Base-by-base conservation (phyloP, 148 eudicot genomes). In the Cornus controversa region DNA sequence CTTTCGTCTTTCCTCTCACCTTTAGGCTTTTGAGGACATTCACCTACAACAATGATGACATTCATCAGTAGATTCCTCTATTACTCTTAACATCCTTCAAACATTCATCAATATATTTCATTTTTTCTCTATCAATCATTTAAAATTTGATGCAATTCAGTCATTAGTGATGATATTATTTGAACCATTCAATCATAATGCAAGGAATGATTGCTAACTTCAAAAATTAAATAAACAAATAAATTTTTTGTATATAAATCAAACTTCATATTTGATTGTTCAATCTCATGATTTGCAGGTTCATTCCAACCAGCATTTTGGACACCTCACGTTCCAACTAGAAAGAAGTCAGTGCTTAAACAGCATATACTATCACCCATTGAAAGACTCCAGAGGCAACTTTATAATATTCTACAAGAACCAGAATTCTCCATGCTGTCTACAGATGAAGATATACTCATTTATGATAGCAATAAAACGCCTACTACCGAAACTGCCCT, bases 351-450 rank as follows among this genome's bases (percentile, higher is more conserved):
- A 69, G 67, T 7, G 79, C 66, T 77, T 25, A 16, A 68, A 29
- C 79, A 77, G 31, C 29, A 15, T 20, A 11, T 23, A 14, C 54
- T 68, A 8, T 53, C 73, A 69, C 73, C 73, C 15, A 10, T 77
- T 29, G 79, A 40, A 57, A 31, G 79, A 29, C 73, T 77, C 36
- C 79, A 69, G 7, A 77, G 63, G 73, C 72, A 69, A 57, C 79
- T 77, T 36, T 57, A 53, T 40, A 1, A 57, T 26, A 50, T 25
- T 66, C 72, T 77, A 24, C 73, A 68, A 69, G 73, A 77, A 68
- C 63, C 31, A 77, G 79, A 77, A 68, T 77, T 69, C 67, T 54
- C 67, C 54, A 54, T 54, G 5, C 16, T 53, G 27, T 14, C 36
- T 53, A 66, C 54, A 34, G 66, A 57, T 68, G 79, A 77, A 34